phyloP scores from a whole-genome alignment of 2,329 filamentous ascomycete genomes.

The Phoma sp. region DNA sequence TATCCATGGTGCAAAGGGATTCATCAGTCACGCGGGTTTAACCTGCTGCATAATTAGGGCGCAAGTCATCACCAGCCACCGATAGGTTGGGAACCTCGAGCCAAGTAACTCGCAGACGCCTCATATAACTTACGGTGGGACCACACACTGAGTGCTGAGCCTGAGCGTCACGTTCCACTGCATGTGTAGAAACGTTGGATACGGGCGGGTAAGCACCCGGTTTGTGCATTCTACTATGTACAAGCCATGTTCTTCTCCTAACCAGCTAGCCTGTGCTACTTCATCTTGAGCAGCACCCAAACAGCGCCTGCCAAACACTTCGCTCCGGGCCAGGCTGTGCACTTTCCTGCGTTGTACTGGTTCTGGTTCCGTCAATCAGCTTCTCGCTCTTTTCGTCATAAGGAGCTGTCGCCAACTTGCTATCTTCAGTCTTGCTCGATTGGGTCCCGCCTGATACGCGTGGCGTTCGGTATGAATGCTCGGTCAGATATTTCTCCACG shows the following conservation, averaged over 20 bases:
- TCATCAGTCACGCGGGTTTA: no score
- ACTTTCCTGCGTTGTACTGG: neutral
- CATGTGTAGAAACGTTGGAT: no score
- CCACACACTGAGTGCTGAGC: neutral
- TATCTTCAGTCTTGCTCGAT: neutral
- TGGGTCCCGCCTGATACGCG: neutral
- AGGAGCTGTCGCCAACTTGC: neutral
- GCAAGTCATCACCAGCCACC: neutral
- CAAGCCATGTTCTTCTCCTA: neutral
- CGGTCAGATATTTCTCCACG: slow-evolving; percentile 6
- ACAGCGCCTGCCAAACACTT: slow-evolving; percentile 4
- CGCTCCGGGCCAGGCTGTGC: slow-evolving; percentile 8
- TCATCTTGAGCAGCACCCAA: slow-evolving; percentile 5
- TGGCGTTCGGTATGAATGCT: slow-evolving; percentile 2
- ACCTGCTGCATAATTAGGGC: slow-evolving; percentile 1
- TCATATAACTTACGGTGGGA: neutral
- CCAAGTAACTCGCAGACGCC: slow-evolving; percentile 10
- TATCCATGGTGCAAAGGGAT: no score
- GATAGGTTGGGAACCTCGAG: neutral
- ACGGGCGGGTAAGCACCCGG: no score
- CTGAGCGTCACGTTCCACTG: no score
- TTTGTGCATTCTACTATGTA: neutral
- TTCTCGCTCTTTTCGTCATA: neutral
- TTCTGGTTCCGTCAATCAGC: neutral
- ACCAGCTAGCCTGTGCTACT: neutral